Base-by-base conservation (phyloP, 306 rosid genomes). In the Lupinus albus region DNA sequence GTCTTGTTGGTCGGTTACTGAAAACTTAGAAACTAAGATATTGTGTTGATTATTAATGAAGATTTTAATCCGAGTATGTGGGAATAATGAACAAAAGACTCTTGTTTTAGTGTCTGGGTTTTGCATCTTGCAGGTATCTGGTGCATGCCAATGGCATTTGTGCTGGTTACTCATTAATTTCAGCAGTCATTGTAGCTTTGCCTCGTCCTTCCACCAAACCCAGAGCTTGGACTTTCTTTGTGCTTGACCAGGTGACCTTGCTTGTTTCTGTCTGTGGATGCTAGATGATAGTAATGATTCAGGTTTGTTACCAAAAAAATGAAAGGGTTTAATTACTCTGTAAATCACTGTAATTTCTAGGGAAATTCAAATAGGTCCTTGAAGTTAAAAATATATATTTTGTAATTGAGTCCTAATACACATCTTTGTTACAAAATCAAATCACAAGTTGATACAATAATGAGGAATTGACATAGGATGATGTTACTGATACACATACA, bases 141-240 rank as follows among this genome's bases (percentile, higher is more conserved):
- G 97, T 93, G 76, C 86, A 89, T 74, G 95, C 87, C 6, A 93
- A 93, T 65, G 96, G 96, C 11, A 84, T 93, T 1, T 93, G 98
- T 61, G 97, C 96, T 0, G 95, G 95, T 12, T 93, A 89, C 77
- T 89, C 96, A 39, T 83, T 93, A 33, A 85, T 25, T 25, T 25
- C 30, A 25, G 30, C 87, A 0, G 60, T 74, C 38, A 50, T 84
- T 20, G 79, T 81, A 47, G 98, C 97, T 45, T 64, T 83, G 80
- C 84, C 84, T 0, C 88, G 85, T 6, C 79, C 91, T n/a, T 68
- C 72, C 36, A 78, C 82, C 76, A 80, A 71, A 79, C 64, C 82
- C 36, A 68, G 67, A 50, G 30, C 4, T 25, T 93, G 98, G 98
- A 74, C 95, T 66, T 74, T 89, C 82, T 89, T 93, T 67, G 61